Base-by-base conservation (phyloP, 768 basidiomycete species). In the Rhizopogon salebrosus region DNA sequence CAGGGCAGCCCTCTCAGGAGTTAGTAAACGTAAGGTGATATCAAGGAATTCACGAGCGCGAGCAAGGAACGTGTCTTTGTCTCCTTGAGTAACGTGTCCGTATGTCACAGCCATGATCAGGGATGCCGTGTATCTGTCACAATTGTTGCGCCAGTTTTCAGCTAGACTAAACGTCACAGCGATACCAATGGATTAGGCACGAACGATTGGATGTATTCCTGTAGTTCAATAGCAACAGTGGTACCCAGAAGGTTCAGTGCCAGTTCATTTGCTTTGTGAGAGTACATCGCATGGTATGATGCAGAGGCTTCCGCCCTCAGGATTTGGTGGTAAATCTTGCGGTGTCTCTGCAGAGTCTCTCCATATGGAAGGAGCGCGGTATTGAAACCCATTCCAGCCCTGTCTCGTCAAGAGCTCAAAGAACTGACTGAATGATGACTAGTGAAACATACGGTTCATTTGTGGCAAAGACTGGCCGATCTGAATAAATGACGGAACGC, bases 401-500 rank as follows among this genome's bases (percentile, higher is more conserved):
- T 52, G 31, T 6, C 10, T 39, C 2, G 6, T 20, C 26, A 51
- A 22, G n/a, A 6, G 26, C 27, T 41, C n/a, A 31, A n/a, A 31
- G 37, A 27, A 42, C 26, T 27, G 7, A 14, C 3, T 29, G 27
- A 20, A 20, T 20, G 11, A 29, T 40, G 29, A 22, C 3, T 5
- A 10, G 3, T 10, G 23, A 27, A 10, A 24, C 49, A 29, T 51
- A 54, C 53, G 35, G 40, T 41, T 26, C 38, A 9, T 18, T 36
- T 14, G 53, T 51, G 27, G 38, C 29, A 6, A 51, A 9, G 6
- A 51, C n/a, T 7, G 70, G 70, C 7, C 74, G 62, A 55, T 71
- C 69, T 13, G 74, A 71, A 54, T 72, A 74, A 43, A 65, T 68
- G 29, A 62, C 60, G n/a, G 73, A 72, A 10, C 70, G 64, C 49